phyloP scores from a whole-genome alignment of 345 rosid species.

The Brassica cretica region DNA sequence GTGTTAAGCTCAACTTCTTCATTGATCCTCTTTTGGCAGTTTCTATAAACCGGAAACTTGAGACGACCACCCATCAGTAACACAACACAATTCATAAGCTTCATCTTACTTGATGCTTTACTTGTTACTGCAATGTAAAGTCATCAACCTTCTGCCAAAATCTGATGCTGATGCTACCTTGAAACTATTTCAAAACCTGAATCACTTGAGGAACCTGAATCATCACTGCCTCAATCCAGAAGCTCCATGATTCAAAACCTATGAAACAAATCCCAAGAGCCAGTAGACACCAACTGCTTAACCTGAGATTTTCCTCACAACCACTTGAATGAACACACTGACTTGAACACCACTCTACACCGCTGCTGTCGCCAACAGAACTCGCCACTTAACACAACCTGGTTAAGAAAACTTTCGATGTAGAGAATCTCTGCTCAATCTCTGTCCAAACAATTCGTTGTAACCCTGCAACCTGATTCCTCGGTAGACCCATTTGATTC shows the following conservation, averaged over 20 bases:
- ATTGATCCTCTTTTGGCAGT: neutral
- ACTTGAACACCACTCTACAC: neutral
- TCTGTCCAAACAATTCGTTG: neutral
- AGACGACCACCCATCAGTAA: neutral
- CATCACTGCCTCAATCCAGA: neutral
- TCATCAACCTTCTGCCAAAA: neutral
- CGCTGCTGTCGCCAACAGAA: neutral
- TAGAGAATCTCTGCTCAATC: neutral
- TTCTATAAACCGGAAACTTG: neutral
- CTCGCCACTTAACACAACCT: neutral
- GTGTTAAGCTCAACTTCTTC: neutral
- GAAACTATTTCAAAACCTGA: neutral
- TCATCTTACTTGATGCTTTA: neutral
- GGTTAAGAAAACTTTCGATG: slow-evolving; percentile 2
- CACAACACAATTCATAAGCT: neutral
- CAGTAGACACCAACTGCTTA: neutral
- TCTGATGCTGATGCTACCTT: neutral
- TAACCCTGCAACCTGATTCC: neutral
- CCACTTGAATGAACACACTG: neutral
- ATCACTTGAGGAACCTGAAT: neutral
- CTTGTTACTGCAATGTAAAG: neutral
- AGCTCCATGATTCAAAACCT: neutral
- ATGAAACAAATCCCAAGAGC: neutral
- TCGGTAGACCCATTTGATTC: neutral
- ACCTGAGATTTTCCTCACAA: neutral